A percentile compares a stretch with the other conserved stretches of the same genome.
These are phyloP conservation scores for Pyrenochaeta sp. DNA, from an alignment of 2,329 filamentous ascomycete genomes.

Conservation along the genomic window DNA sequence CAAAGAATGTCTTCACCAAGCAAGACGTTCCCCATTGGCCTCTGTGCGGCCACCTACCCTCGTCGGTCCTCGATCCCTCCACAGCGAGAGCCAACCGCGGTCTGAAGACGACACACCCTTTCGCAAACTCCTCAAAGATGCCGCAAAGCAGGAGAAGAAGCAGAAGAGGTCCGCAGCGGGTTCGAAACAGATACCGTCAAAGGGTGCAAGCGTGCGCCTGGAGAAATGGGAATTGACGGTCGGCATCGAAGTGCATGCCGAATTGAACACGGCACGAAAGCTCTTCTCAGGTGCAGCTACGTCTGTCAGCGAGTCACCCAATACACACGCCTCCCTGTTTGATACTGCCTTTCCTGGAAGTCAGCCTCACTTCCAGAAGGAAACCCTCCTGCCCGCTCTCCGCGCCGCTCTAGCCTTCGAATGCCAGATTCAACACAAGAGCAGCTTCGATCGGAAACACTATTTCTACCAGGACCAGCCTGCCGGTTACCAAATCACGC, in stretches of 20 bases:
- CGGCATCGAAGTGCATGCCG: slow-evolving; percentile 96
- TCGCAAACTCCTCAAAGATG: slow-evolving; percentile 49
- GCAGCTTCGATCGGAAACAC: slow-evolving; percentile 93
- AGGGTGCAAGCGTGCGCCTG: slow-evolving; percentile 26
- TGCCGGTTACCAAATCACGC: slow-evolving; percentile 95
- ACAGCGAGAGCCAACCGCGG: slow-evolving; percentile 27
- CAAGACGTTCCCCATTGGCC: slow-evolving; percentile 25
- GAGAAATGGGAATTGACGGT: slow-evolving; percentile 90
- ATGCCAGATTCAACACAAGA: slow-evolving; percentile 78
- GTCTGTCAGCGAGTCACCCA: slow-evolving; percentile 69
- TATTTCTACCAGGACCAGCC: slow-evolving; percentile 99
- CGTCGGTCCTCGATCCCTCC: slow-evolving; percentile 24
- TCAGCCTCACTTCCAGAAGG: slow-evolving; percentile 83
- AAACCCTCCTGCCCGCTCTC: slow-evolving; percentile 85
- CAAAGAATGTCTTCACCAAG: slow-evolving; percentile 33
- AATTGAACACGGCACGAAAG: slow-evolving; percentile 87
- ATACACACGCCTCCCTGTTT: slow-evolving; percentile 87
- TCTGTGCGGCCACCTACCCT: not conserved
- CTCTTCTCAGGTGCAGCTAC: slow-evolving; percentile 76
- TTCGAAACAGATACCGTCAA: slow-evolving; percentile 1
- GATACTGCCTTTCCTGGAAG: slow-evolving; percentile 89
- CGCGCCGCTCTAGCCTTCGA: slow-evolving; percentile 85
- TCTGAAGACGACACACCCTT: slow-evolving; percentile 41
- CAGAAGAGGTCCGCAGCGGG: slow-evolving; percentile 14
- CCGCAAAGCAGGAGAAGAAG: slow-evolving; percentile 43